Evolutionary conservation across 1,284 basidiomycete genomes (phyloP).

Genomic region (Sporisorium iseilematis-ciliati): DNA sequence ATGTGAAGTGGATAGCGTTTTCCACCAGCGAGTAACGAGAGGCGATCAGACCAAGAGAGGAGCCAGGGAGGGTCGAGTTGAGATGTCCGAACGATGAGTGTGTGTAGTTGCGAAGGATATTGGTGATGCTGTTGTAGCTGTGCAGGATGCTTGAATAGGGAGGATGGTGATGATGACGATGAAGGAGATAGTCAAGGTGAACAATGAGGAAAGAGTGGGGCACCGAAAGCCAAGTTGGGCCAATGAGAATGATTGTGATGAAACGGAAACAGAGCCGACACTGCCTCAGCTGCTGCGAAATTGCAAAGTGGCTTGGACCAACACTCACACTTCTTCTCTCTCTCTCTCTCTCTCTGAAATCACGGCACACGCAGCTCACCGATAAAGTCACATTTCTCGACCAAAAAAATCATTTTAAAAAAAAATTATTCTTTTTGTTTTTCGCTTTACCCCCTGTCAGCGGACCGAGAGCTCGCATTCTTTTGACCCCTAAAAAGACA

Average conservation of each 20-base stretch:
- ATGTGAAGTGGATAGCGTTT: neutral
- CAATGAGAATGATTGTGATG: neutral
- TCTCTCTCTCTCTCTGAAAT: conserved; percentile 9
- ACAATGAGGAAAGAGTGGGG: neutral
- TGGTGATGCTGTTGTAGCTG: neutral
- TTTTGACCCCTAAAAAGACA: conserved; percentile 1
- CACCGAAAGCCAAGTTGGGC: neutral
- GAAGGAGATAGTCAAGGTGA: neutral
- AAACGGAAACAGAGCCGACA: neutral
- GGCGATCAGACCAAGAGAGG: neutral
- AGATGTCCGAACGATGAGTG: neutral
- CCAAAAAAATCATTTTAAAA: neutral
- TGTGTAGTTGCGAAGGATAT: too few relatives aligned
- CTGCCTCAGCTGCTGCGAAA: conserved; percentile 4
- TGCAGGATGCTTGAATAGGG: neutral
- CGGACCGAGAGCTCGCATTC: neutral
- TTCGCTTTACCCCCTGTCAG: neutral
- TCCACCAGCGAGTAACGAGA: neutral
- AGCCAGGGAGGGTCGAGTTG: neutral
- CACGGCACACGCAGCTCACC: neutral
- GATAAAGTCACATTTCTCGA: neutral
- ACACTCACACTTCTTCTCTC: neutral
- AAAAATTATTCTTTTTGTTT: neutral
- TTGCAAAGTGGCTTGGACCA: conserved; percentile 5
- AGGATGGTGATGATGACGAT: neutral